phyloP scores from a whole-genome alignment of 2,329 filamentous ascomycete species.

The Emergomyces africanus region DNA sequence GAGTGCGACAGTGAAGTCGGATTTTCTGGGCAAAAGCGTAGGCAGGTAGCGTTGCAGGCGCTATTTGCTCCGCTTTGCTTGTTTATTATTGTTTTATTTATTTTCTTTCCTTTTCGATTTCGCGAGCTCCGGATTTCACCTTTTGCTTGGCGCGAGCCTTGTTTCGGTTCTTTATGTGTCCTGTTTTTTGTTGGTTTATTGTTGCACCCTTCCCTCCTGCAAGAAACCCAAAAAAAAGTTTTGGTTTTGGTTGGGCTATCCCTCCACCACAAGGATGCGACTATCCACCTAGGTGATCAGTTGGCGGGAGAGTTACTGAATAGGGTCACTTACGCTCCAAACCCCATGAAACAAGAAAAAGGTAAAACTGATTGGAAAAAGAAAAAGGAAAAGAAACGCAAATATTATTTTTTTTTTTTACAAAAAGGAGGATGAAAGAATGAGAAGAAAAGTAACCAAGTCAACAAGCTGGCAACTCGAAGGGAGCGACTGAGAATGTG shows the following conservation, averaged over 20 bases:
- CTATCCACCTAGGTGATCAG: background rate
- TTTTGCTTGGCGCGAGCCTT: background rate
- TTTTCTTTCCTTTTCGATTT: background rate
- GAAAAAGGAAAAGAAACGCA: background rate
- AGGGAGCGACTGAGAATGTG: background rate
- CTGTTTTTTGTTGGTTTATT: background rate
- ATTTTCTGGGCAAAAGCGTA: background rate
- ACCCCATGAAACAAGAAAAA: background rate
- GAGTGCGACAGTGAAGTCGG: background rate
- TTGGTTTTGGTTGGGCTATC: background rate
- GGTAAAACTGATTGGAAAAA: background rate
- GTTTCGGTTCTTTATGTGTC: background rate
- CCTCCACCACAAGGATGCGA: background rate
- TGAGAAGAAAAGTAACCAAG: background rate
- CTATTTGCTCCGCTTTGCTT: slow-evolving; percentile 3
- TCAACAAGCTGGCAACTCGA: background rate
- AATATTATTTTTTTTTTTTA: background rate
- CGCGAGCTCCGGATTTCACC: background rate
- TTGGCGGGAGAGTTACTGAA: background rate
- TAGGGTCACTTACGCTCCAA: background rate
- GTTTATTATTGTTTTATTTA: background rate
- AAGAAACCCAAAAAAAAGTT: background rate
- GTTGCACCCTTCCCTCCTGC: background rate
- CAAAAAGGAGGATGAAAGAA: background rate
- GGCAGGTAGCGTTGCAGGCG: slow-evolving; percentile 9